Evolutionary conservation across 2,329 filamentous ascomycete species (phyloP).

Genomic region (Fusarium sp.): DNA sequence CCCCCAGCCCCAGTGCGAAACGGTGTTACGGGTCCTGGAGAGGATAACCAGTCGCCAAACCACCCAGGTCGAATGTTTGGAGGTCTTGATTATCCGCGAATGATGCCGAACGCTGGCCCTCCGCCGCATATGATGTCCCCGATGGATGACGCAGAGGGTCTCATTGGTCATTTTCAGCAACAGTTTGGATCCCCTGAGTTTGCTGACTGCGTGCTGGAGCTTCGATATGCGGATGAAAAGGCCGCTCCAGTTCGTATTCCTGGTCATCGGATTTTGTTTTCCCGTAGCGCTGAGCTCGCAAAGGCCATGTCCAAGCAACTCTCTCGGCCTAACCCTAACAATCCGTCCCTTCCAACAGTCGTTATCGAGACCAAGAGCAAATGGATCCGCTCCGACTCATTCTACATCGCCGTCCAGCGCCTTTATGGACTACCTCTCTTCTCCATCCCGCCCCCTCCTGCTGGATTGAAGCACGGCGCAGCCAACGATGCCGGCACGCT

Average conservation of each 20-base stretch:
- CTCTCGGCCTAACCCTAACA: conserved; percentile 46
- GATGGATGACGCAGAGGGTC: conserved; percentile 51
- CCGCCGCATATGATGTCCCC: conserved; percentile 45
- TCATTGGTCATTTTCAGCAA: conserved; percentile 55
- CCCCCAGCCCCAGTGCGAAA: conserved; percentile 55
- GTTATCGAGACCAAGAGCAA: conserved; percentile 62
- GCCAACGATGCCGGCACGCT: conserved; percentile 53
- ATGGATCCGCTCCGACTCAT: conserved; percentile 66
- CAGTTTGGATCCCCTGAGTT: conserved; percentile 49
- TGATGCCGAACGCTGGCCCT: conserved; percentile 49
- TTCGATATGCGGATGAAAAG: conserved; percentile 56
- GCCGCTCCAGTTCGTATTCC: conserved; percentile 57
- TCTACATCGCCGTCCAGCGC: conserved; percentile 66
- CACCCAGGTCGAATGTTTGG: conserved; percentile 48
- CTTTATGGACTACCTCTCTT: conserved; percentile 67
- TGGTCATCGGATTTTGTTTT: conserved; percentile 66
- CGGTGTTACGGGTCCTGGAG: conserved; percentile 45
- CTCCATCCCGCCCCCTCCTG: conserved; percentile 47
- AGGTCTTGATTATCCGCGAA: conserved; percentile 47
- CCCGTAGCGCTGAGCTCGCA: conserved; percentile 58
- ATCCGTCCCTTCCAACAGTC: conserved; percentile 45
- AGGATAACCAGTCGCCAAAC: conserved; percentile 48
- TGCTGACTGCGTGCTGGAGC: conserved; percentile 60
- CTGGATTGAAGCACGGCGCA: conserved; percentile 45
- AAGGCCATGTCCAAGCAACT: conserved; percentile 44